These are phyloP conservation scores for Ganoderma resinaceum DNA, from an alignment of 1,284 basidiomycete genomes.

Conservation along the genomic window DNA sequence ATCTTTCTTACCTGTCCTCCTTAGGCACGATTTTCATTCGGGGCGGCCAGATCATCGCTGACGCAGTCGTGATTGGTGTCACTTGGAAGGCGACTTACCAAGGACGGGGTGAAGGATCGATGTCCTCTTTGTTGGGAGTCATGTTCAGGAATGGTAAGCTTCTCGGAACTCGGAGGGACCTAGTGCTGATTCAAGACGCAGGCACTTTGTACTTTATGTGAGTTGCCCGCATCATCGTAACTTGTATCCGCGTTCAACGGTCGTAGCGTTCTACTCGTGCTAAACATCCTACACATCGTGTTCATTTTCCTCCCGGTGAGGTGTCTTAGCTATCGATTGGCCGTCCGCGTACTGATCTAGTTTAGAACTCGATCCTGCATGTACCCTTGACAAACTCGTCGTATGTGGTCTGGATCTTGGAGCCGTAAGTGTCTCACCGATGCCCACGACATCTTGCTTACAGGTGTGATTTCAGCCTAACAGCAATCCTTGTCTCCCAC, in stretches of 20 bases:
- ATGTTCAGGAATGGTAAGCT: not conserved
- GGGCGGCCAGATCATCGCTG: not conserved
- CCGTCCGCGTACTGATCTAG: not conserved
- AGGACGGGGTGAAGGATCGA: not conserved
- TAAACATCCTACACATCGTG: not conserved
- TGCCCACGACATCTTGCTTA: not conserved
- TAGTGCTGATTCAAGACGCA: not conserved
- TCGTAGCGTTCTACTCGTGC: not conserved
- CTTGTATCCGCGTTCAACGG: not conserved
- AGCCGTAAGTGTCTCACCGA: not conserved
- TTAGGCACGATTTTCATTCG: not conserved
- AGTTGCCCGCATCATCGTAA: not conserved
- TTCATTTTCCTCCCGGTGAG: not conserved
- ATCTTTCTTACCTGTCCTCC: too few species aligned
- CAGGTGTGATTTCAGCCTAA: not conserved
- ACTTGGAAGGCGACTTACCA: constrained; percentile 3
- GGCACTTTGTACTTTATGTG: not conserved
- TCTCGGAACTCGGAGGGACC: too few species aligned
- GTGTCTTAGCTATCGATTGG: fast-evolving
- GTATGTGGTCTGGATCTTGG: not conserved
- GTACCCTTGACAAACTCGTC: not conserved
- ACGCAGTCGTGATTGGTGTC: not conserved
- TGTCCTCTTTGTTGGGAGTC: not conserved
- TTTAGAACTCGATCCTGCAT: not conserved
- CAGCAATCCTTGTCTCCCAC: not conserved